Conservation (phyloP, 139 green algal species). For the Tetradesmus obliquus region DNA sequence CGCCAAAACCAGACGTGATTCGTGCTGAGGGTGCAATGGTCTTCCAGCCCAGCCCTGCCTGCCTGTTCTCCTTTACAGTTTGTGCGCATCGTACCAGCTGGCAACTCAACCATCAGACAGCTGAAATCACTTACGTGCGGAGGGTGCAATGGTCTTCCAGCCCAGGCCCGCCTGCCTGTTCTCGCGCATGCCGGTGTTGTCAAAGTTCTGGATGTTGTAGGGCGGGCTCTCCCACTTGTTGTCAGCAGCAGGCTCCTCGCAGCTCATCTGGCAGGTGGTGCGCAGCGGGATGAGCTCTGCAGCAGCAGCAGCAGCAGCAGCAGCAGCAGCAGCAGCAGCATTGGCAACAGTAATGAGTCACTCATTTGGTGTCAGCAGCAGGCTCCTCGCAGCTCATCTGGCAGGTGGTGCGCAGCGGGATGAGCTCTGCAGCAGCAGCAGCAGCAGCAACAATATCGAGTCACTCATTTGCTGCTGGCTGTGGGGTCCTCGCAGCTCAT, state of each 20-base stretch:
- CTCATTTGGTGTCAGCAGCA: not conserved
- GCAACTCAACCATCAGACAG: no score
- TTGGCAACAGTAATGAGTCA: no score
- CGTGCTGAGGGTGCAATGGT: not conserved
- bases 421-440: slow-evolving; percentile 28
- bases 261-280: slow-evolving; percentile 37
- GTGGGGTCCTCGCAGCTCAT: not conserved
- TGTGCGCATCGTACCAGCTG: no score
- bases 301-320: not conserved
- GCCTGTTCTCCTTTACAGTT: not conserved
- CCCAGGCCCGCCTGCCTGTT: not conserved
- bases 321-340: no score
- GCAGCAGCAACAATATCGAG: no score
- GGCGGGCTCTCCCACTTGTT: slow-evolving; percentile 54
- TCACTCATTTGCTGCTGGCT: no score
- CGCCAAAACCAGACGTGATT: slow-evolving; percentile 14
- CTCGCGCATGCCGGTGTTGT: slow-evolving; percentile 31
- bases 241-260: not conserved
- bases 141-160: not conserved
- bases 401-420: slow-evolving; percentile 7
- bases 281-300: slow-evolving; percentile 24
- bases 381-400: slow-evolving; percentile 31
- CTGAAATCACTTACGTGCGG: slow-evolving; percentile 43
- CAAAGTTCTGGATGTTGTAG: slow-evolving; percentile 53
- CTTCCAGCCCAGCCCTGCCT: not conserved